Evolutionary conservation across 1,139 yeast species (phyloP).

Genomic region (Scheffersomyces illinoinensis): DNA sequence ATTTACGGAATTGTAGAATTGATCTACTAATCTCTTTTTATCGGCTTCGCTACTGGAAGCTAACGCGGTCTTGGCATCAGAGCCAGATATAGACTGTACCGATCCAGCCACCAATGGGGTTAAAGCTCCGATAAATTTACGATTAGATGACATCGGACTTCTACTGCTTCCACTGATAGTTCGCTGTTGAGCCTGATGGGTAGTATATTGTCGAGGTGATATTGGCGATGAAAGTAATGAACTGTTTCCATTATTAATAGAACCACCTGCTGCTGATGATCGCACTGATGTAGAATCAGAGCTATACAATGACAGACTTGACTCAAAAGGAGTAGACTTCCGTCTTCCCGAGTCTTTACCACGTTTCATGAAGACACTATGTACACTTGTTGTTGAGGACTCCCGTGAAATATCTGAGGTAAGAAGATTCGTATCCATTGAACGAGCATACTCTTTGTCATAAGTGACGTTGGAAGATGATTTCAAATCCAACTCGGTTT

Average conservation of each 20-base stretch:
- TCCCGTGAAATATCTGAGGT: neutral
- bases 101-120: neutral
- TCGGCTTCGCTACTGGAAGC: slow-evolving; percentile 13
- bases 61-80: neutral
- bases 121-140: neutral
- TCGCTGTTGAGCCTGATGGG: slow-evolving; percentile 10
- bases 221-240: slow-evolving; percentile 3
- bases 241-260: neutral
- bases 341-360: neutral
- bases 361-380: neutral
- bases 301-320: neutral
- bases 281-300: neutral
- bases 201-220: neutral
- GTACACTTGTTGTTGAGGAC: neutral
- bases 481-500: neutral
- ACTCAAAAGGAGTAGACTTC: neutral
- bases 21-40: slow-evolving; percentile 41
- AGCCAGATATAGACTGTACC: neutral
- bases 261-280: neutral
- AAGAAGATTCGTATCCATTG: neutral
- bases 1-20: slow-evolving; percentile 31
- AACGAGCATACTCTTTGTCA: neutral
- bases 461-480: neutral
- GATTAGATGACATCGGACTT: neutral
- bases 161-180: slow-evolving; percentile 3